Conservation (phyloP, 495 filamentous ascomycete species). For the Daldinia grandis region DNA sequence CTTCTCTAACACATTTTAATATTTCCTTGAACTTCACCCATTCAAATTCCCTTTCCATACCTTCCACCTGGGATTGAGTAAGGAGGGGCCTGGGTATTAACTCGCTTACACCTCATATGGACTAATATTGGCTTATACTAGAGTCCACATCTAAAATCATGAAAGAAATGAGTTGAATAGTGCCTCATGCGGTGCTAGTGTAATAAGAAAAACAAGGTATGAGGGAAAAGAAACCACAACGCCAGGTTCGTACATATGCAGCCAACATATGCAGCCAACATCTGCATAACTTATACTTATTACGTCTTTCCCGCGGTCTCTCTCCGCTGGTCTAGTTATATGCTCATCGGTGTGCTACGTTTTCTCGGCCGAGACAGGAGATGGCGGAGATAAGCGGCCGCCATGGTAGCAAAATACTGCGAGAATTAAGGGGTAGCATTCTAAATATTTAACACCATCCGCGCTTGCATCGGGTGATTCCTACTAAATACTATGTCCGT, state of each 20-base stretch:
- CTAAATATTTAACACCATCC: background rate
- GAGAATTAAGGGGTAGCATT: background rate
- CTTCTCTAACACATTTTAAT: no score
- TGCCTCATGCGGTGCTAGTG: background rate
- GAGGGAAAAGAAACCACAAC: background rate
- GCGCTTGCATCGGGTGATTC: background rate
- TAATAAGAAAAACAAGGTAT: background rate
- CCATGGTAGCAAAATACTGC: background rate
- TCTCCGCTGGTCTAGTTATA: background rate
- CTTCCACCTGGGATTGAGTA: no score
- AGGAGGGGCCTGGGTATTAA: no score
- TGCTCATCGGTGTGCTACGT: background rate
- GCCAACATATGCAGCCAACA: no score
- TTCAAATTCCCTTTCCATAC: no score
- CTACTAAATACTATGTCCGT: background rate
- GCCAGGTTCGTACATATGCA: background rate
- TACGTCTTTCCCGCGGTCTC: background rate
- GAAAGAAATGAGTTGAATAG: background rate
- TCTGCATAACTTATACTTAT: background rate
- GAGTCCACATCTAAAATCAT: background rate
- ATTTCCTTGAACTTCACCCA: no score
- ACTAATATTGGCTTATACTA: no score
- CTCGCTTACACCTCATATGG: no score
- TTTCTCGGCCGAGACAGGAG: constrained; percentile 15
- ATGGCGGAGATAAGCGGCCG: constrained; percentile 25